A percentile compares a stretch with the other conserved stretches of the same genome.
phyloP scores from a whole-genome alignment of 345 rosid genomes.

The Barbarea vulgaris region DNA sequence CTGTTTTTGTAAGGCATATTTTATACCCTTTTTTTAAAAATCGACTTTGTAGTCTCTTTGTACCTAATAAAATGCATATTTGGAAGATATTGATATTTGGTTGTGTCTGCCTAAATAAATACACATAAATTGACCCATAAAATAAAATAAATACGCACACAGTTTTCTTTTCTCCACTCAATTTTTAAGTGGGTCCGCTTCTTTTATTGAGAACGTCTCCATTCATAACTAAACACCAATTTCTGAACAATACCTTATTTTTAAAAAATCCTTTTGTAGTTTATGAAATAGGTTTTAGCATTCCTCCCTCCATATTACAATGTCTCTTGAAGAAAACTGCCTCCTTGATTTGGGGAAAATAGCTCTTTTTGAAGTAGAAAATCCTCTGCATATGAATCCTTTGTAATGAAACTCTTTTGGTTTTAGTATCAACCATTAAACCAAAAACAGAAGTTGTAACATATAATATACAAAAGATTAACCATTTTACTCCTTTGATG shows the following conservation, averaged over 20 bases:
- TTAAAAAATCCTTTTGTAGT: neutral
- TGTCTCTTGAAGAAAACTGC: neutral
- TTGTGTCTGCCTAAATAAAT: conserved; percentile 27
- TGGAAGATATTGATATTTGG: conserved; percentile 27
- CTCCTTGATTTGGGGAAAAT: neutral
- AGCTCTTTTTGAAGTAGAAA: neutral
- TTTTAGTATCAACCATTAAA: neutral
- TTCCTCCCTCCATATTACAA: neutral
- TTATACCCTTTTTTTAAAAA: conserved; percentile 15
- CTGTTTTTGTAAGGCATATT: conserved; percentile 29
- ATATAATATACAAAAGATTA: neutral
- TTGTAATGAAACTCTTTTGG: neutral
- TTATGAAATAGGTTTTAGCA: neutral
- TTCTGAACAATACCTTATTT: neutral
- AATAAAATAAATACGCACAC: neutral
- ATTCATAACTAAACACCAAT: conserved; percentile 6
- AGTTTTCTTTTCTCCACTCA: neutral
- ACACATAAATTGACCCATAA: neutral
- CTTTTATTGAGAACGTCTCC: conserved; percentile 17
- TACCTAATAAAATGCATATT: conserved; percentile 19
- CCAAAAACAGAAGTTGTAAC: neutral
- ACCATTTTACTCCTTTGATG: neutral
- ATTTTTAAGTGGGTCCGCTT: neutral
- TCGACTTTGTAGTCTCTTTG: conserved; percentile 1
- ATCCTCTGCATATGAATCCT: neutral